Conservation (phyloP, 176 grass and related monocot species). For the Oryza nivara region DNA sequence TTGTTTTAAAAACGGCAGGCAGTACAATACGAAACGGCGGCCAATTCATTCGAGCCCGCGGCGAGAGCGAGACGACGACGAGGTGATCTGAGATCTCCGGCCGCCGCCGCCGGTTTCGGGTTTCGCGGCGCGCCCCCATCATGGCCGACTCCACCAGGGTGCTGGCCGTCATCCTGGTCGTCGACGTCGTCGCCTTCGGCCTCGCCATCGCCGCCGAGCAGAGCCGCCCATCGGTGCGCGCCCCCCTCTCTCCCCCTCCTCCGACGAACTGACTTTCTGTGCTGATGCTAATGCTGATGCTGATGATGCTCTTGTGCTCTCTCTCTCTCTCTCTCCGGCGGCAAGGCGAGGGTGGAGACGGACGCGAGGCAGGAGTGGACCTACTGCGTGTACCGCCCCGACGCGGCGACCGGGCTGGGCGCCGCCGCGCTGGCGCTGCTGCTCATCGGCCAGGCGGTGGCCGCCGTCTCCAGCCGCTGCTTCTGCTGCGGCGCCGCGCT, state of each 20-base stretch:
- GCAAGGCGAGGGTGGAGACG: slow-evolving; percentile 64
- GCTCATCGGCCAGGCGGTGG: slow-evolving; percentile 64
- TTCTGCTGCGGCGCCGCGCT: slow-evolving; percentile 80
- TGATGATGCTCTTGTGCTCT: not conserved
- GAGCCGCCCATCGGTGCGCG: slow-evolving; percentile 63
- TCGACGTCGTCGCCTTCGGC: slow-evolving; percentile 70
- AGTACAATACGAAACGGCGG: no score
- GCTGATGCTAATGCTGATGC: not conserved
- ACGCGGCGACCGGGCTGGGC: slow-evolving; percentile 71
- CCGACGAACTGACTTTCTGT: not conserved
- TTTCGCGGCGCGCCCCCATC: not conserved
- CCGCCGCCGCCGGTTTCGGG: not conserved
- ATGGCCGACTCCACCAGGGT: slow-evolving; percentile 63
- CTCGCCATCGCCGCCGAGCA: slow-evolving; percentile 82
- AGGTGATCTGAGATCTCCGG: not conserved
- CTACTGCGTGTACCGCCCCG: slow-evolving; percentile 80
- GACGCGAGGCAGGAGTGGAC: slow-evolving; percentile 69
- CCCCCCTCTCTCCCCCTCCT: not conserved
- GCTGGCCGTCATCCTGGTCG: slow-evolving; percentile 58
- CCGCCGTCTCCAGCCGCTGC: slow-evolving; percentile 67
- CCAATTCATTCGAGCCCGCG: no score
- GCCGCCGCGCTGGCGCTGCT: slow-evolving; percentile 69
- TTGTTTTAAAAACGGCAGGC: no score
- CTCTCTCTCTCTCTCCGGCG: not conserved
- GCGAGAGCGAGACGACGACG: no score